phyloP scores from a whole-genome alignment of 306 rosid genomes.

The Lathyrus oleraceus region DNA sequence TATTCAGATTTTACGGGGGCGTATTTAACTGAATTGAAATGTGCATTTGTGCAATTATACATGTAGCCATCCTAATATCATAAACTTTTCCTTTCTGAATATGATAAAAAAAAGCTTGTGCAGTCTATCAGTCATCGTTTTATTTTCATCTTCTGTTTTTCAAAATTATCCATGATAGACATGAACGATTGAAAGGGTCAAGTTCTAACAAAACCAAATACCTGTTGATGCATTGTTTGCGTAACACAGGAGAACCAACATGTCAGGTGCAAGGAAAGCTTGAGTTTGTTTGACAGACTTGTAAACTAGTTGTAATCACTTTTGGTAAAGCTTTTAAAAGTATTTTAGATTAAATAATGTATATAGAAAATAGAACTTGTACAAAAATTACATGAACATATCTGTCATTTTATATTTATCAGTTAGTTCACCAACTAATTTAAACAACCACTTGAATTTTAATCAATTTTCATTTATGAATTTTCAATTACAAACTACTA shows the following conservation, averaged over 20 bases:
- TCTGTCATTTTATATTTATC: neutral
- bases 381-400: neutral
- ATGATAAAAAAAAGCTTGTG: neutral
- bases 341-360: neutral
- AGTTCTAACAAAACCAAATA: neutral
- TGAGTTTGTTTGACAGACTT: slow-evolving; percentile 1
- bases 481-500: neutral
- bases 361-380: neutral
- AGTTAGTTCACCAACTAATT: neutral
- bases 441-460: neutral
- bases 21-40: slow-evolving; percentile 12
- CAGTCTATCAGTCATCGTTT: neutral
- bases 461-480: neutral
- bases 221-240: neutral
- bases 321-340: neutral
- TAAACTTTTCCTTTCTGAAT: neutral
- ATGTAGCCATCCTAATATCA: neutral
- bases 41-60: neutral
- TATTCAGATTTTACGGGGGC: neutral
- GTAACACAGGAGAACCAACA: neutral
- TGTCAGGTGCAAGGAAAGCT: neutral
- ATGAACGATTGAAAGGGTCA: neutral
- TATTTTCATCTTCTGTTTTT: neutral
- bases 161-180: neutral
- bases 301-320: neutral